These are phyloP conservation scores for Syncephalastrum sp. DNA, from an alignment of 371 early-diverging fungal species.

Conservation along the genomic window DNA sequence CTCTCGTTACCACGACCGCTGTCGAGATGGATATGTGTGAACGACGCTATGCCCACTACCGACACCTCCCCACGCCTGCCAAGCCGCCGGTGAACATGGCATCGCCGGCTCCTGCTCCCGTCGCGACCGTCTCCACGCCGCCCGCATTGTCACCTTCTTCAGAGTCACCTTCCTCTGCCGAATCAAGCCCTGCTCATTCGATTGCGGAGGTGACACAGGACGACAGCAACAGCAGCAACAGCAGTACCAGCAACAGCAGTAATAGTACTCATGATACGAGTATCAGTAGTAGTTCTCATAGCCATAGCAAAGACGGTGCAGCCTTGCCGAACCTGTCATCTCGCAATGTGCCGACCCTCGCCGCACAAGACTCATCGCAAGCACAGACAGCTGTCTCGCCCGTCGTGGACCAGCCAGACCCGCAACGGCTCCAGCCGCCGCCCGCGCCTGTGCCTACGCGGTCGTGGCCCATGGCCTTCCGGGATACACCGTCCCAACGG, in stretches of 20 bases:
- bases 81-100: background rate
- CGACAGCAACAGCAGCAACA: slow-evolving; percentile 12
- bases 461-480: slow-evolving; percentile 20
- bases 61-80: slow-evolving; percentile 5
- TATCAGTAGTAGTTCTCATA: no score
- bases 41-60: slow-evolving; percentile 5
- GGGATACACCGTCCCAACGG: slow-evolving; percentile 9
- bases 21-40: slow-evolving; percentile 9
- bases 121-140: no score
- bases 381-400: no score
- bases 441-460: slow-evolving; percentile 14
- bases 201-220: no score
- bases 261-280: slow-evolving; percentile 6
- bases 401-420: no score
- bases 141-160: no score
- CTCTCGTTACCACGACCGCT: background rate
- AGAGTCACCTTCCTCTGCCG: no score
- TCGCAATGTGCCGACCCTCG: no score
- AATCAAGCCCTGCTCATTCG: no score
- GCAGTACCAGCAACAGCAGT: slow-evolving; percentile 10
- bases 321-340: no score
- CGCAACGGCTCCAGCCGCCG: slow-evolving; percentile 4
- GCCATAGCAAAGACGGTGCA: no score
- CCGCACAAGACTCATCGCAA: no score
- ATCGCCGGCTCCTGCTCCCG: background rate